Evolutionary conservation across 352 stramenopile species (phyloP).

Genomic region (Peronospora farinosa): DNA sequence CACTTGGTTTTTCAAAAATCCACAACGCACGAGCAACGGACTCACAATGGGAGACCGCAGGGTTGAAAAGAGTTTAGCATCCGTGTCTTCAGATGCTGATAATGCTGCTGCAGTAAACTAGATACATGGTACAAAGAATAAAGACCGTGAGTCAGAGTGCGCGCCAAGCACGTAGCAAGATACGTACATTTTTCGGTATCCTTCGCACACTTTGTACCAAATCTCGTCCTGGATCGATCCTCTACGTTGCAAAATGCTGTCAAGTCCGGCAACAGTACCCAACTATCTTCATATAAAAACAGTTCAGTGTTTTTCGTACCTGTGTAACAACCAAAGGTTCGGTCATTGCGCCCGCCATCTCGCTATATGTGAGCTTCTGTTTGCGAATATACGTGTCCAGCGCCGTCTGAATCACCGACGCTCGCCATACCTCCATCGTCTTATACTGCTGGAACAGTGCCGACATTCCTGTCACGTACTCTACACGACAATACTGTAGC

Average conservation of each 20-base stretch:
- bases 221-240: constrained; percentile 72
- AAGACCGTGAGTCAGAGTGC: constrained; percentile 1
- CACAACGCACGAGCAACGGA: constrained; percentile 60
- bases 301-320: constrained; percentile 32
- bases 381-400: constrained; percentile 77
- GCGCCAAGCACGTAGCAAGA: neutral
- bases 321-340: constrained; percentile 57
- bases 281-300: neutral
- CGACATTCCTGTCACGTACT: constrained; percentile 83
- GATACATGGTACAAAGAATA: neutral
- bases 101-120: constrained; percentile 70
- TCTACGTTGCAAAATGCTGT: constrained; percentile 30
- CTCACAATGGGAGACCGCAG: constrained; percentile 66
- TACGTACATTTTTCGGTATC: constrained; percentile 79
- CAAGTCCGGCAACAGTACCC: neutral
- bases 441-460: constrained; percentile 80
- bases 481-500: constrained; percentile 49
- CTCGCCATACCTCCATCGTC: constrained; percentile 61
- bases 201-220: constrained; percentile 66
- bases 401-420: constrained; percentile 66
- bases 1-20: constrained; percentile 76
- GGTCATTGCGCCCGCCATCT: constrained; percentile 58
- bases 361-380: constrained; percentile 70
- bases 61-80: constrained; percentile 53
- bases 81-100: constrained; percentile 42